Percentiles rank a stretch among this genome's conserved stretches.
phyloP scores from a whole-genome alignment of 495 filamentous ascomycete species.

The Pseudomonodictys pantanalensis region DNA sequence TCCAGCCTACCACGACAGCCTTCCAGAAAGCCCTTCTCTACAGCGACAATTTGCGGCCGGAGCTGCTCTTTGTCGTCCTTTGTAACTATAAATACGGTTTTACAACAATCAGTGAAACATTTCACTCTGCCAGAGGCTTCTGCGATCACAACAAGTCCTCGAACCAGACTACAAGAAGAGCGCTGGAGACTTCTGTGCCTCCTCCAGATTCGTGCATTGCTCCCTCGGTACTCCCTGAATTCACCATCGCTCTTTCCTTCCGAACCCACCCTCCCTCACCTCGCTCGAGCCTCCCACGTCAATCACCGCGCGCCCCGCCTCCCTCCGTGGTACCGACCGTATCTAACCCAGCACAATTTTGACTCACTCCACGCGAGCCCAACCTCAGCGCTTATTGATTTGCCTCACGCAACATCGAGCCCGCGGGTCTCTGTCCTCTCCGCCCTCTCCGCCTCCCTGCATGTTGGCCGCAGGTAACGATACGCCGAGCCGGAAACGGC shows the following conservation, averaged over 20 bases:
- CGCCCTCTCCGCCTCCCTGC: neutral
- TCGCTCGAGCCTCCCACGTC: neutral
- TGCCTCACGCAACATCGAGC: neutral
- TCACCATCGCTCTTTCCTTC: neutral
- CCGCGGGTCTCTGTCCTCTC: neutral
- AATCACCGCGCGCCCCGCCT: no score
- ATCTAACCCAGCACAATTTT: no score
- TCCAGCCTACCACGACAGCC: constrained; percentile 24
- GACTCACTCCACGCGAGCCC: no score
- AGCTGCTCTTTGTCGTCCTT: constrained; percentile 17
- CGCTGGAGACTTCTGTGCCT: constrained; percentile 4
- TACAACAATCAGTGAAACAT: constrained; percentile 12
- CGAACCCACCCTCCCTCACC: neutral
- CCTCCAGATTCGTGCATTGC: neutral
- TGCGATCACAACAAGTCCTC: constrained; percentile 12
- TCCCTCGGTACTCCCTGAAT: neutral
- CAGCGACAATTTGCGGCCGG: constrained; percentile 6
- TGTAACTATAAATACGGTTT: constrained; percentile 21
- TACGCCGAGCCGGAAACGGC: constrained; percentile 29
- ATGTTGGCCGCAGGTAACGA: neutral
- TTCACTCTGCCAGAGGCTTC: constrained; percentile 29
- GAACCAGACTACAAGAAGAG: constrained; percentile 13
- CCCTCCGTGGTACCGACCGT: no score
- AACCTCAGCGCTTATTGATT: neutral
- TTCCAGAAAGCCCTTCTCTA: constrained; percentile 22